Conservation (phyloP, 2,329 filamentous ascomycete genomes). For the Aureobasidium leucospermi region DNA sequence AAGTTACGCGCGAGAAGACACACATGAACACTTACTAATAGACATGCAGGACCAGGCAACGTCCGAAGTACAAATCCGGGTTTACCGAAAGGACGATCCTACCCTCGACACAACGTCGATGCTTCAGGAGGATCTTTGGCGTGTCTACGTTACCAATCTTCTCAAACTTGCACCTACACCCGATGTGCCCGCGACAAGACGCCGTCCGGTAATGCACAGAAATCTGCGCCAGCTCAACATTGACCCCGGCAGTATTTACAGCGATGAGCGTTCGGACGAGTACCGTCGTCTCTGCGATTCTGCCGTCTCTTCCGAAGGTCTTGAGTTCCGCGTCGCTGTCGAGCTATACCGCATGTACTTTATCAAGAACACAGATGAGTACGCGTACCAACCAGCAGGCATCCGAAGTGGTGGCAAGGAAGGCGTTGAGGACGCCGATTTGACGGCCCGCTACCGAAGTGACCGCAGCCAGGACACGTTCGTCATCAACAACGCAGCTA, state of each 20-base stretch:
- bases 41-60: constrained; percentile 53
- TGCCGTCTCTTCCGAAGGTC: constrained; percentile 31
- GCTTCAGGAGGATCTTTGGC: constrained; percentile 62
- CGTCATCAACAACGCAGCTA: constrained; percentile 39
- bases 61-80: constrained; percentile 64
- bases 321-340: constrained; percentile 39
- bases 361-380: constrained; percentile 35
- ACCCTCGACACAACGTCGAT: constrained; percentile 69
- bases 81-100: constrained; percentile 79
- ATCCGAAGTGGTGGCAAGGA: constrained; percentile 30
- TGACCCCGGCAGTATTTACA: constrained; percentile 20
- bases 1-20: constrained; percentile 38
- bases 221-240: constrained; percentile 32
- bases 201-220: constrained; percentile 32
- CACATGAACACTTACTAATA: constrained; percentile 22
- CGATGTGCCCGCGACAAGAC: constrained; percentile 24
- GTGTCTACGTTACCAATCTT: constrained; percentile 91
- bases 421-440: constrained; percentile 27
- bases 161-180: constrained; percentile 78
- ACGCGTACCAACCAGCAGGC: constrained; percentile 31
- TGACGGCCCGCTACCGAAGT: constrained; percentile 28
- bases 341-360: constrained; percentile 38
- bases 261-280: constrained; percentile 13
- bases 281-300: constrained; percentile 21
- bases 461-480: constrained; percentile 34